These are phyloP conservation scores for Kuraishia floccosa DNA, from an alignment of 805 yeast species.

Conservation along the genomic window DNA sequence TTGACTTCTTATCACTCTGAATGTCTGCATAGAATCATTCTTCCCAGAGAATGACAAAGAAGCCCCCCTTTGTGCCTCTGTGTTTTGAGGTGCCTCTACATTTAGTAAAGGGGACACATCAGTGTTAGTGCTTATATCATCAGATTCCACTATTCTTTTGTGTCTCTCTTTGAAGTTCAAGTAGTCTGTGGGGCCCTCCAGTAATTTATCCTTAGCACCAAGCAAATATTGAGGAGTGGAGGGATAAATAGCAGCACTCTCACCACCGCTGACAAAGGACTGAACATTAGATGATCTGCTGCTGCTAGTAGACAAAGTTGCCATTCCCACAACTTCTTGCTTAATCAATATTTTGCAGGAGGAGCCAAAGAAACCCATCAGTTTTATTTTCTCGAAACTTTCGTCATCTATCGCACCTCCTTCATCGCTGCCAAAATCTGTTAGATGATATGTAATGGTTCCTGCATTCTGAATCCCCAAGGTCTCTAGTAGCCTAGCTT, in stretches of 20 bases:
- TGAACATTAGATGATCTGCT: conserved; percentile 44
- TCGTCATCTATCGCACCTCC: conserved; percentile 48
- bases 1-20: conserved; percentile 57
- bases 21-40: conserved; percentile 25
- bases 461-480: neutral
- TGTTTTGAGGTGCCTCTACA: too few relatives aligned
- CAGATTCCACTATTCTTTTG: too few relatives aligned
- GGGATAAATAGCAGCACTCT: conserved; percentile 33
- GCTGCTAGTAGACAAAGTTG: conserved; percentile 19
- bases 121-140: too few relatives aligned
- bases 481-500: conserved; percentile 7
- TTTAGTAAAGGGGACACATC: too few relatives aligned
- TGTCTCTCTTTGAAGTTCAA: conserved; percentile 40
- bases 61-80: too few relatives aligned
- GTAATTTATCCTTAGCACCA: conserved; percentile 12
- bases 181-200: conserved; percentile 33
- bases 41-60: too few relatives aligned
- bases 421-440: conserved; percentile 53
- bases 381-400: conserved; percentile 24
- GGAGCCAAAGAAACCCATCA: conserved; percentile 18
- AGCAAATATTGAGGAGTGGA: conserved; percentile 62
- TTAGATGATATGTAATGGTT: conserved; percentile 36
- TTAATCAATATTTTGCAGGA: conserved; percentile 11
- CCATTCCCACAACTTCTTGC: conserved; percentile 3
- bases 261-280: conserved; percentile 36